Evolutionary conservation across 2,329 filamentous ascomycete species (phyloP).

Genomic region (Pestalotiopsis sp.): DNA sequence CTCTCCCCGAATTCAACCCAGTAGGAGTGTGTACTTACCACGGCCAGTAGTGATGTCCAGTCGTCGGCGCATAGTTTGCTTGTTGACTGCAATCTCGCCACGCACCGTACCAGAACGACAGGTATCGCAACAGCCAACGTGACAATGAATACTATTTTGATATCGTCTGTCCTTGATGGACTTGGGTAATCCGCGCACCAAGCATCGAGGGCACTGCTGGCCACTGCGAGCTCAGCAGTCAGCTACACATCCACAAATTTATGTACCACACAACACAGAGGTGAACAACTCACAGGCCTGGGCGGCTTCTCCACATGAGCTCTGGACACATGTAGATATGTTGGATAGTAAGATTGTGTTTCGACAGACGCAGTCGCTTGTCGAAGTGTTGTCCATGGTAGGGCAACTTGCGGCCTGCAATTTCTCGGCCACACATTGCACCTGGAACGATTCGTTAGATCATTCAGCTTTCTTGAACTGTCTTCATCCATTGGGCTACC

Average conservation of each 20-base stretch:
- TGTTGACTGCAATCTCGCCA: neutral
- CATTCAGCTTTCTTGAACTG: neutral
- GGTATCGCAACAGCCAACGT: neutral
- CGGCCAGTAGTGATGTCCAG: neutral
- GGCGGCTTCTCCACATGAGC: neutral
- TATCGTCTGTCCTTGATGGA: neutral
- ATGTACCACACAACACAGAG: neutral
- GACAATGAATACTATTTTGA: conserved; percentile 1
- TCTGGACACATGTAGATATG: neutral
- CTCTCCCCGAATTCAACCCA: neutral
- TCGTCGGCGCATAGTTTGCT: conserved; percentile 2
- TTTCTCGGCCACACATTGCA: neutral
- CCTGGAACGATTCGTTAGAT: neutral
- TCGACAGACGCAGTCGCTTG: neutral
- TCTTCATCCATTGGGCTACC: neutral
- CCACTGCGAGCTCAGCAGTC: neutral
- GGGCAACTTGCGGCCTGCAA: neutral
- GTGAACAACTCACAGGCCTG: neutral
- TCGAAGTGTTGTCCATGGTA: neutral
- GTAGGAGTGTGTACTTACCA: neutral
- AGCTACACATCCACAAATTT: neutral
- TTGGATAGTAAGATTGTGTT: neutral
- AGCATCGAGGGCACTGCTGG: neutral
- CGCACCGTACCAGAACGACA: neutral
- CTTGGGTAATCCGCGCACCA: neutral